Base-by-base conservation (phyloP, 176 grass and related monocot species). In the Triticum monococcum region DNA sequence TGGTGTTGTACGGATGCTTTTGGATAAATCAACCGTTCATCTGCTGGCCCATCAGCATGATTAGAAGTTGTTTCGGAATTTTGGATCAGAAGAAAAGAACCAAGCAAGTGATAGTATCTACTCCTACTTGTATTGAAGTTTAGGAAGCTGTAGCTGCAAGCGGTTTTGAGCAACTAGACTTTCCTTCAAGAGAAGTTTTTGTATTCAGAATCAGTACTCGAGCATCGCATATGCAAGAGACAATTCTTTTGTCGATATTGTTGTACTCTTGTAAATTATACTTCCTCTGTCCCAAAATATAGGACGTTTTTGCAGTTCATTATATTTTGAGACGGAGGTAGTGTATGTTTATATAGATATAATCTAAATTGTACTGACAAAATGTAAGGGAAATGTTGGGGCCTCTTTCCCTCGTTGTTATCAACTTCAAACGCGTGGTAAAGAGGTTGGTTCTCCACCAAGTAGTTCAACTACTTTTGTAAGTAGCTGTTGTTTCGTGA, bases 401-500 rank as follows among this genome's bases (percentile, higher is more conserved):
- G 38, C 9, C 50, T 7, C 50, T 56, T 56, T 52, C 16, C 17
- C 17, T 56, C 17, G 2, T 54, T 18, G 4, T 5, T 56, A 17
- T 18, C 50, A 18, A 18, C 50, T 56, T 56, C 50, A 56, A 17
- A 56, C 1, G 50, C 17, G 50, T 56, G 50, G 50, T 18, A 56
- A 56, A 56, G 50, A 56, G 50, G 16, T 56, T 72, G 79, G 74
- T 79, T 75, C 79, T 74, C 80, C 56, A 79, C 12, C 12, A 17
- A 61, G 82, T 77, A 72, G 89, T 32, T 85, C 70, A 91, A 91
- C 86, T 33, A 85, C 82, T 91, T 88, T 17, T 54, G 81, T 64
- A 56, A 37, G 50, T 14, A 76, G 86, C 50, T 54, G 81, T 66
- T 76, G 69, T 75, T 72, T 83, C 72, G 79, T 83, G 86, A 77